Percentiles rank a stretch among this genome's conserved stretches.
Evolutionary conservation across 1,284 basidiomycete genomes (phyloP).

Genomic region (Fomitopsis pinicola): DNA sequence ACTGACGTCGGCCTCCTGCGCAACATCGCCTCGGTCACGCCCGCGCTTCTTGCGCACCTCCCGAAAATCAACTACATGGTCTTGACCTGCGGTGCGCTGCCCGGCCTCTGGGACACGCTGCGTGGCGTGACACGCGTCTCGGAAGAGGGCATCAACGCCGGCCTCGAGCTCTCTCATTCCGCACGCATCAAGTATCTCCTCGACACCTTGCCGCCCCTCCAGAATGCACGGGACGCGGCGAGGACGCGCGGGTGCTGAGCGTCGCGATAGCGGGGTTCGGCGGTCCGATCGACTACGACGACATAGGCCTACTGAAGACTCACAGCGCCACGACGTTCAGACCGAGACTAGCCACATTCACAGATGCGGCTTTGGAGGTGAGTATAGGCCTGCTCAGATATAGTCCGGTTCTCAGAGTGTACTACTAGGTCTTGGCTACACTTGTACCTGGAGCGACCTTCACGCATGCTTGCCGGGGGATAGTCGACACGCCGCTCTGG

Average conservation of each 20-base stretch:
- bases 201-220: constrained; percentile 21
- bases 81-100: constrained; percentile 26
- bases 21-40: constrained; percentile 25
- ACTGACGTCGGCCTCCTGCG: constrained; percentile 32
- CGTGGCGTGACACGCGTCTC: constrained; percentile 13
- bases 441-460: constrained; percentile 29
- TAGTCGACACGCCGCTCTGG: constrained; percentile 26
- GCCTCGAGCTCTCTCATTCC: constrained; percentile 23
- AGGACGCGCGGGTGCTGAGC: constrained; percentile 23
- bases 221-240: constrained; percentile 18
- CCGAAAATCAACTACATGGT: constrained; percentile 34
- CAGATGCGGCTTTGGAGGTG: constrained; percentile 31
- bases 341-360: constrained; percentile 23
- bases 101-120: constrained; percentile 19
- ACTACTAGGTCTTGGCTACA: constrained; percentile 12
- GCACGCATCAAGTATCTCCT: constrained; percentile 24
- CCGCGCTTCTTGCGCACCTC: constrained; percentile 20
- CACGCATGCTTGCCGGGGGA: constrained; percentile 29
- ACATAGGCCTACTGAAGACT: constrained; percentile 30
- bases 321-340: constrained; percentile 22
- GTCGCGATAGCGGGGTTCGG: constrained; percentile 16
- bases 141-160: constrained; percentile 24
- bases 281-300: constrained; percentile 24
- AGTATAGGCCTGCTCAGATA: neutral
- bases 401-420: too few species aligned